phyloP scores from a whole-genome alignment of 116 monocot species.

The Papilionanthe hybrid region DNA sequence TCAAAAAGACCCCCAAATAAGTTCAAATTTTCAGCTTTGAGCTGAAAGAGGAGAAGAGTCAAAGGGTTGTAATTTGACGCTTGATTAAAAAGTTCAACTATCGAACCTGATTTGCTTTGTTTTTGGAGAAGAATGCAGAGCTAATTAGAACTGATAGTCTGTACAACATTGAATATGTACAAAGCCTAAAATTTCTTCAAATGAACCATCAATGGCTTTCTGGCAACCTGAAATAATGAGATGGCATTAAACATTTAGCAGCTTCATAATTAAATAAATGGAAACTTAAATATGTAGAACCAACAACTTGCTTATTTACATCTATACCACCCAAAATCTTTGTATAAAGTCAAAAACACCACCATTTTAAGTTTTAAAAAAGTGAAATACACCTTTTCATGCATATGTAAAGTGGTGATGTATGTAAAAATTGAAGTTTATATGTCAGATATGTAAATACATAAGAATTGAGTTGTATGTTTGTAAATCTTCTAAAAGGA shows the following conservation, averaged over 20 bases:
- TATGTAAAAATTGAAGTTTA: too few relatives aligned
- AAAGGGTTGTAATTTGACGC: background rate
- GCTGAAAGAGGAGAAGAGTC: background rate
- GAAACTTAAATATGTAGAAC: too few relatives aligned
- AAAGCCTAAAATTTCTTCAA: background rate
- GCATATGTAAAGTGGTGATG: too few relatives aligned
- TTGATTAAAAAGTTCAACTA: background rate
- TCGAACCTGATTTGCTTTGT: background rate
- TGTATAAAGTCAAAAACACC: too few relatives aligned
- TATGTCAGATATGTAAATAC: too few relatives aligned
- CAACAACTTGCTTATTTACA: too few relatives aligned
- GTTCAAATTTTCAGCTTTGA: background rate
- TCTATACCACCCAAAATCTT: too few relatives aligned
- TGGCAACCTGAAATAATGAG: constrained; percentile 36
- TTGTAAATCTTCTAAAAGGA: background rate
- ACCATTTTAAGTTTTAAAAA: too few relatives aligned
- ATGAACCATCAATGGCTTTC: constrained; percentile 48
- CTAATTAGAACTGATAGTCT: background rate
- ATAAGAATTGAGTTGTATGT: too few relatives aligned
- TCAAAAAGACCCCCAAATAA: background rate
- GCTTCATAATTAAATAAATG: background rate
- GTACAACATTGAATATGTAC: background rate
- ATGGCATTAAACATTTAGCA: background rate
- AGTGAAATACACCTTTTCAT: too few relatives aligned
- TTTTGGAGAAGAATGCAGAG: background rate